phyloP scores from a whole-genome alignment of 2,329 filamentous ascomycete genomes.

The Exophiala calicioides region DNA sequence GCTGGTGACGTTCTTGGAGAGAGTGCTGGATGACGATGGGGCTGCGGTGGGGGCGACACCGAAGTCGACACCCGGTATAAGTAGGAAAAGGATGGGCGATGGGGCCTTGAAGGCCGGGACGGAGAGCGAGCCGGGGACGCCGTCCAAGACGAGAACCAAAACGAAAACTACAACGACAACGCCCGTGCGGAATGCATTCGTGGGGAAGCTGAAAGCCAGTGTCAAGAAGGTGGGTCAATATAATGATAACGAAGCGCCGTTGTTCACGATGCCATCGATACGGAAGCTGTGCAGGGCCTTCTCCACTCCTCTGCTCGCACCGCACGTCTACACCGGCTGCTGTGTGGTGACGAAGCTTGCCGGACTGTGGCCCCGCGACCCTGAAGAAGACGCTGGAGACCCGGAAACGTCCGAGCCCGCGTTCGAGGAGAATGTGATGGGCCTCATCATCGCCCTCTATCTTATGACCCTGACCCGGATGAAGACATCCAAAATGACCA shows the following conservation, averaged over 20 bases:
- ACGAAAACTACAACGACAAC: constrained; percentile 7
- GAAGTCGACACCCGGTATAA: constrained; percentile 34
- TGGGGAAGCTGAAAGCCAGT: constrained; percentile 20
- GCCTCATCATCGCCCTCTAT: constrained; percentile 46
- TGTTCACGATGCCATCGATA: constrained; percentile 70
- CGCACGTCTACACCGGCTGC: constrained; percentile 71
- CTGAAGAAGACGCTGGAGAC: constrained; percentile 37
- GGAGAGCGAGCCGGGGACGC: constrained; percentile 31
- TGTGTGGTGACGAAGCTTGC: constrained; percentile 60
- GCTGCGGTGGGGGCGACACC: constrained; percentile 34
- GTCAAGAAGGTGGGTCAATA: constrained; percentile 21
- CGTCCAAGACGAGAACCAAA: constrained; percentile 39
- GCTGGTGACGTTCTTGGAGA: constrained; percentile 77
- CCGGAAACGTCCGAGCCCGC: constrained; percentile 50
- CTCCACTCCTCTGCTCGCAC: constrained; percentile 62
- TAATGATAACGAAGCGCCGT: constrained; percentile 46
- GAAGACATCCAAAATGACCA: constrained; percentile 31
- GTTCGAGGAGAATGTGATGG: constrained; percentile 44
- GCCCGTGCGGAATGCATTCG: constrained; percentile 11
- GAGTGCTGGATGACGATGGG: constrained; percentile 59
- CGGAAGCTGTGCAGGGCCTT: constrained; percentile 66
- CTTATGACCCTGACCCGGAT: constrained; percentile 45
- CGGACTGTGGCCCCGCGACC: constrained; percentile 38
- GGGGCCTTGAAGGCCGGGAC: constrained; percentile 29
- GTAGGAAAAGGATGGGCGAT: constrained; percentile 28